Evolutionary conservation across 1,284 basidiomycete species (phyloP).

Genomic region (Apiotrichum montevideense): DNA sequence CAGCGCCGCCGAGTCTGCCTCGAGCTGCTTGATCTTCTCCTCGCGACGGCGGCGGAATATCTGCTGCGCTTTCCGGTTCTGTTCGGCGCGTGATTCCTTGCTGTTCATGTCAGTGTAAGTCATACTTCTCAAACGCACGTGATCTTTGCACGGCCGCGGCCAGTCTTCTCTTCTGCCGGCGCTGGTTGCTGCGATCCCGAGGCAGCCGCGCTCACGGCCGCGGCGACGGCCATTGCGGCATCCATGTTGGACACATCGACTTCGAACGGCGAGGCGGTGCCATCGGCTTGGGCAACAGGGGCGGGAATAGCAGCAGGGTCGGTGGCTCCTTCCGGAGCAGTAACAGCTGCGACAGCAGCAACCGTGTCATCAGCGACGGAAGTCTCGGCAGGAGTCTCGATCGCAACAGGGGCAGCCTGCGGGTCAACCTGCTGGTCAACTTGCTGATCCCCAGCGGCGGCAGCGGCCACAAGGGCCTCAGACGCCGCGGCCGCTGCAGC

Average conservation of each 20-base stretch:
- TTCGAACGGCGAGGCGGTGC: no score
- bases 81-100: conserved; percentile 36
- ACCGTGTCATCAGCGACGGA: no score
- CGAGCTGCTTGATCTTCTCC: conserved; percentile 43
- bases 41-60: conserved; percentile 41
- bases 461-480: background rate
- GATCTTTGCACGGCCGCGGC: background rate
- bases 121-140: background rate
- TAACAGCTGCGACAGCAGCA: no score
- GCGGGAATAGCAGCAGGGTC: no score
- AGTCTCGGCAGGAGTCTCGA: no score
- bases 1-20: conserved; percentile 29
- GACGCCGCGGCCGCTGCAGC: background rate
- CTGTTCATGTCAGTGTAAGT: conserved; percentile 1
- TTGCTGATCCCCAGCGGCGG: no score
- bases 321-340: no score
- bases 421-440: no score
- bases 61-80: conserved; percentile 46
- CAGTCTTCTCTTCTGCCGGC: background rate
- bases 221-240: background rate
- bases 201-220: background rate
- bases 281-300: no score
- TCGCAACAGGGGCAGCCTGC: no score
- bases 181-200: background rate
- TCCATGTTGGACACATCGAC: background rate